Base-by-base conservation (phyloP, 2,329 filamentous ascomycete genomes). In the Cladosporium sp. region DNA sequence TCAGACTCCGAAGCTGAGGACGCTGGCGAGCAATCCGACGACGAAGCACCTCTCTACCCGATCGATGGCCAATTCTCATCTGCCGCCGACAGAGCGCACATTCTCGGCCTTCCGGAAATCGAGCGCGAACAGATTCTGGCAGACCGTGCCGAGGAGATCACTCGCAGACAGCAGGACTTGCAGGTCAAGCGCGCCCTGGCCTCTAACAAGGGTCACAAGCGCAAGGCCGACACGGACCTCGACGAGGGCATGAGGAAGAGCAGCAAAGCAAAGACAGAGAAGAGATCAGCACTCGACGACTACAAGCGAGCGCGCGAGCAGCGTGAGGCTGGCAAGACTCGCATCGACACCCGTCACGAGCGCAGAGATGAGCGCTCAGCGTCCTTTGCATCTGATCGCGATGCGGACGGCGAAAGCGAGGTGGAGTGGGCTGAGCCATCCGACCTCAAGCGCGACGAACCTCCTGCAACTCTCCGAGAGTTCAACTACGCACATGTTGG, bases 91-190 rank as follows among this genome's bases (percentile, higher is more conserved):
- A 75, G 71, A 60, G 64, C 68, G 8, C 59, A 86, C 45, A 93
- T 99, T 55, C 84, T 93, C 79, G 80, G 78, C 51, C 83, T 96
- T 80, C 85, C 90, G 24, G 91, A 97, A 72, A 85, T 97, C 45
- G 85, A 95, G 65, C 86, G 92, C 56, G 93, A 99, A 69, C 83
- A 89, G 65, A 85, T 96, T 39, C 80, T 99, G 6, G 92, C 90
- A 17, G 88, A 95, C 59, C 89, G 93, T 58, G 85, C 86, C 30
- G 83, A 89, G 61, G 84, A 93, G 67, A 85, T 91, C 52, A 88
- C 93, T 63, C 84, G 84, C 47, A 85, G 88, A 60, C 82, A 86
- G 53, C 92, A 96, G 71, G 89, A 93, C 63, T 79, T 84, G 42
- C 83, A 91, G 56, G 80, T 96, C 43, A 88, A 87, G 54, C 85